Evolutionary conservation across 176 grass and related monocot species (phyloP), one percentile per base, ranked within the genome.

Genomic region (Saccharum spontaneum): DNA sequence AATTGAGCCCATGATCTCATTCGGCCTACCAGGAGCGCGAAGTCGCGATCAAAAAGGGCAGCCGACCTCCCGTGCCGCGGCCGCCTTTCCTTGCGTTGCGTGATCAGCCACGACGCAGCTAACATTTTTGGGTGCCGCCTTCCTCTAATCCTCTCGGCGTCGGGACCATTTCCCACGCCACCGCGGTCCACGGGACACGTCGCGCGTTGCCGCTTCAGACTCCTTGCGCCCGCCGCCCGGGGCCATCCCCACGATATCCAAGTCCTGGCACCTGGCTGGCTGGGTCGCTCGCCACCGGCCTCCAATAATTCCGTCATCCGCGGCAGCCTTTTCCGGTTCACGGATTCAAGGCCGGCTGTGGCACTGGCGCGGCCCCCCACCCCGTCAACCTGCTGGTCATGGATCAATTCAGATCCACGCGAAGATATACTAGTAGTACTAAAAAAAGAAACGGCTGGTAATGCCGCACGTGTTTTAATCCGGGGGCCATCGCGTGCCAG

Each of bases 391-490:
- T 68, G 64, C 18, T 68, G 64, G 46, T 28, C 79, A 69, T 68
- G 46, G 2, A 81, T 38, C 34, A 5, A 81, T 39, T 26, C 67
- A 55, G 78, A 81, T 69, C 31, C 78, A 68, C 44, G 78, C 33
- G 10, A 37, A 20, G 36, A 36, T 16, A 43, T 18, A 18, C 48
- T 49, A 16, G 5, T 4, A 31, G 1, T 28, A 30, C n/a, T n/a
- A n/a, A 16, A 8, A 31, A 30, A n/a, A 33, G 3, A 68, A 80
- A 40, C 17, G 64, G 64, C 64, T 34, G 37, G 3, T 3, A 59
- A 26, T 39, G n/a, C 10, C 34, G 80, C 80, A 82, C 80, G 80
- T 71, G 80, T 37, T 28, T 30, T 9, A 39, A 65, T 31, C 40
- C 10, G 8, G 20, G 45, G 64, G 10, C 4, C 6, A 49, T 65